phyloP scores from a whole-genome alignment of 768 basidiomycete genomes.

The Lactarius pseudohatsudake region DNA sequence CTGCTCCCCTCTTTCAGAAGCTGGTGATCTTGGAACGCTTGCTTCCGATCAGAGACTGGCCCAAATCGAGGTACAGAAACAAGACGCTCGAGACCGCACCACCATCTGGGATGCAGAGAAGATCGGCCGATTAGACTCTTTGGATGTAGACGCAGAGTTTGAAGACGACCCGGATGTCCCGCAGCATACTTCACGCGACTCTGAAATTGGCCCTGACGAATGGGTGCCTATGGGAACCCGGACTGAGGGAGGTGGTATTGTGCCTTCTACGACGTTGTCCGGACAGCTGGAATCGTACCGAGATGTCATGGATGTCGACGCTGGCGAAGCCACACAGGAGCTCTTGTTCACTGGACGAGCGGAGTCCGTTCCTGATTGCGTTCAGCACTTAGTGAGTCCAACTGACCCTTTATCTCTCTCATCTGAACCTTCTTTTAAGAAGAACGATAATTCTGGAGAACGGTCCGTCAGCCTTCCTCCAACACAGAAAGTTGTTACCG shows the following conservation, averaged over 20 bases:
- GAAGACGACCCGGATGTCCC: conserved; percentile 56
- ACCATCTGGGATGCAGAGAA: conserved; percentile 67
- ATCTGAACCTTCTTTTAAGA: conserved; percentile 14
- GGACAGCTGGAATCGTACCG: conserved; percentile 35
- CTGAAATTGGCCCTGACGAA: conserved; percentile 24
- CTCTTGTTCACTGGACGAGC: conserved; percentile 24
- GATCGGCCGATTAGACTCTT: conserved; percentile 30
- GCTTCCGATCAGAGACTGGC: conserved; percentile 46
- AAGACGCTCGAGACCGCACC: conserved; percentile 61
- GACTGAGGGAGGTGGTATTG: conserved; percentile 54
- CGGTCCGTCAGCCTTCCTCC: conserved; percentile 30
- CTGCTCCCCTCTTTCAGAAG: conserved; percentile 44
- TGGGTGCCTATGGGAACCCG: conserved; percentile 56
- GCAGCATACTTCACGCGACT: conserved; percentile 24
- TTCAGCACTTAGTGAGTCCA: conserved; percentile 20
- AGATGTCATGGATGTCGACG: conserved; percentile 47
- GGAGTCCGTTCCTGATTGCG: conserved; percentile 25
- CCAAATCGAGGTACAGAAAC: conserved; percentile 57
- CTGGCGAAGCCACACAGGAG: conserved; percentile 41
- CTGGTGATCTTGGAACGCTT: conserved; percentile 43
- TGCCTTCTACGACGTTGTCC: conserved; percentile 37
- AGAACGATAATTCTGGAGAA: background rate
- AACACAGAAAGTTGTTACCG: conserved; percentile 23
- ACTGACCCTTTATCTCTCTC: background rate
- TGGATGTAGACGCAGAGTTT: conserved; percentile 57